phyloP scores from a whole-genome alignment of 805 yeast genomes.

The Tanozyma kutaoensis region DNA sequence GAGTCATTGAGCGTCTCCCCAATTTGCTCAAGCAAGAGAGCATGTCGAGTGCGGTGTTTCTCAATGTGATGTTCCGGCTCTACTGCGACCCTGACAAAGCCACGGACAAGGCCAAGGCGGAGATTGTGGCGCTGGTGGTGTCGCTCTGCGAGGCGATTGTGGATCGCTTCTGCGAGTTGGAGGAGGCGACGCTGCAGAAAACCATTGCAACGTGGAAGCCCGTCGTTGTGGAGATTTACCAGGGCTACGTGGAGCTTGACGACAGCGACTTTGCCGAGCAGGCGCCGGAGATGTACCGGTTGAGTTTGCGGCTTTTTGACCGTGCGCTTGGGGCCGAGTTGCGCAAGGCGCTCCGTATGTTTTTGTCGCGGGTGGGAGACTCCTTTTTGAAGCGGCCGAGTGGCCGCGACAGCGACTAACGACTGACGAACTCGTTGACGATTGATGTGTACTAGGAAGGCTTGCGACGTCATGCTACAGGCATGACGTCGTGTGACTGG shows the following conservation, averaged over 20 bases:
- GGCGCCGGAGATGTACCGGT: conserved; percentile 47
- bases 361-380: conserved; percentile 40
- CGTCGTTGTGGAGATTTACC: conserved; percentile 76
- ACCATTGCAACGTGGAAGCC: conserved; percentile 84
- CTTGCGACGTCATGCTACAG: too few species aligned
- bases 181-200: conserved; percentile 67
- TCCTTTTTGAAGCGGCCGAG: conserved; percentile 10
- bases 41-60: conserved; percentile 75
- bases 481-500: too few species aligned
- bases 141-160: conserved; percentile 65
- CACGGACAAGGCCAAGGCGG: conserved; percentile 31
- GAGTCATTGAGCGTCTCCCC: conserved; percentile 85
- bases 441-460: too few species aligned
- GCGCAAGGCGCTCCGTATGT: conserved; percentile 45
- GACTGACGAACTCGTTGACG: too few species aligned
- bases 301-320: conserved; percentile 45
- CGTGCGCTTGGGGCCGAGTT: conserved; percentile 50
- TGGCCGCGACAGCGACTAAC: too few species aligned
- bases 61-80: conserved; percentile 66
- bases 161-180: conserved; percentile 55
- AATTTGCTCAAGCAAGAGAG: conserved; percentile 87
- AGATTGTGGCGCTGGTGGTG: conserved; percentile 39
- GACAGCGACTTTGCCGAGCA: conserved; percentile 51
- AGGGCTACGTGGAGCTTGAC: conserved; percentile 69
- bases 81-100: conserved; percentile 51